Evolutionary conservation across 2,329 filamentous ascomycete genomes (phyloP).

Genomic region (Chrysoporthe deuterocubensis): DNA sequence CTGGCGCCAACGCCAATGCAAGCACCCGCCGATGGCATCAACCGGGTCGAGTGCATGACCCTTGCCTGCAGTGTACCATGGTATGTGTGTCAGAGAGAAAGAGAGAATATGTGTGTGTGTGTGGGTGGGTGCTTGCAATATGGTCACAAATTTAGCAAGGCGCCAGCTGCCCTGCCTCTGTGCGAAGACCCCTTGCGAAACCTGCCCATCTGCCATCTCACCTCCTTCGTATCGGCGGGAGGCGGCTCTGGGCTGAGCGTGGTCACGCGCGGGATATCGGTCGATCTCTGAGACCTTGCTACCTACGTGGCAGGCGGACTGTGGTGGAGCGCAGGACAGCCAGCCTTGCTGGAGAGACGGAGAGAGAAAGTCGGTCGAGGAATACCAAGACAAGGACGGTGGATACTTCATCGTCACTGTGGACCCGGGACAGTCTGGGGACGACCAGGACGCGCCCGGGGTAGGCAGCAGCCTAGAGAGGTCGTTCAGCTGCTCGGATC

Average conservation of each 20-base stretch:
- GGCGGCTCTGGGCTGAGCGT: not conserved
- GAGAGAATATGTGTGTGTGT: not conserved
- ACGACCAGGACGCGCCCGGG: no score
- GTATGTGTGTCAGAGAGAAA: not conserved
- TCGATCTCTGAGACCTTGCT: not conserved
- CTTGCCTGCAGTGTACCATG: not conserved
- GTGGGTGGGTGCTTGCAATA: not conserved
- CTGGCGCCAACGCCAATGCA: not conserved
- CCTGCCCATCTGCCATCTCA: not conserved
- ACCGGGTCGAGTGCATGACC: not conserved
- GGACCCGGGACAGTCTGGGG: no score
- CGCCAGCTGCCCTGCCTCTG: not conserved
- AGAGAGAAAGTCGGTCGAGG: not conserved
- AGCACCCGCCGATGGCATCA: not conserved
- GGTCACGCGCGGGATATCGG: not conserved
- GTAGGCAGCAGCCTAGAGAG: no score
- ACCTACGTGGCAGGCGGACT: slow-evolving; percentile 1
- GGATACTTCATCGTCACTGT: no score
- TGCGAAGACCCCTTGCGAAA: not conserved
- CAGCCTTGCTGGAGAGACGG: not conserved
- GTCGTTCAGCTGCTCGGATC: no score
- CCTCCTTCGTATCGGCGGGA: not conserved
- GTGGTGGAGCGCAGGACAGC: not conserved
- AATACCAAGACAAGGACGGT: not conserved
- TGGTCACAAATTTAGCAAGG: slow-evolving; percentile 1